Percentiles rank a stretch among this genome's conserved stretches.
Evolutionary conservation across 495 filamentous ascomycete species (phyloP).

Genomic region (Podospora sp.): DNA sequence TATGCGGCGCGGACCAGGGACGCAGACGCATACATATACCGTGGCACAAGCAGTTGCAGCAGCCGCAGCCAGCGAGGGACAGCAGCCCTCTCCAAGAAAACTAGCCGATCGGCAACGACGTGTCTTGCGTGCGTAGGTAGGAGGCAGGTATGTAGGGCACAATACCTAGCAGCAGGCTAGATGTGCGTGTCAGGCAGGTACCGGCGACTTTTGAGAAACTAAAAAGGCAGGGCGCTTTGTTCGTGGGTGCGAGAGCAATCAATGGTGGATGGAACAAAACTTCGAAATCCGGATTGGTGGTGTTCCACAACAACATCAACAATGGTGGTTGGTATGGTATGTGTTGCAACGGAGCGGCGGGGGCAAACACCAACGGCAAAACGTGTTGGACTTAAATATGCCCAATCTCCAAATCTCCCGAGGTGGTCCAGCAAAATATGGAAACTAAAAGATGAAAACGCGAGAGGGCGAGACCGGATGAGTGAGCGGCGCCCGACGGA

Average conservation of each 20-base stretch:
- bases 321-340: not conserved
- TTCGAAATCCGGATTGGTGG: not conserved
- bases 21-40: slow-evolving; percentile 4
- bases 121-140: slow-evolving; percentile 1
- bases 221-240: not conserved
- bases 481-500: slow-evolving; percentile 2
- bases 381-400: slow-evolving; percentile 10
- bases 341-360: not conserved
- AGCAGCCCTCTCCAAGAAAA: not conserved
- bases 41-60: slow-evolving; percentile 7
- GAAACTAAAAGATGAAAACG: not conserved
- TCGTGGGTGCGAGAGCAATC: not conserved
- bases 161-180: not conserved
- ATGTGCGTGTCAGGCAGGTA: not conserved
- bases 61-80: not conserved
- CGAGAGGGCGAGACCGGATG: slow-evolving; percentile 11
- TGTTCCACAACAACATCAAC: slow-evolving; percentile 4
- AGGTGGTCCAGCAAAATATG: not conserved
- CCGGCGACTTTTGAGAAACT: not conserved
- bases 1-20: slow-evolving; percentile 4
- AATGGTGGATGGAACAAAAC: slow-evolving; percentile 5
- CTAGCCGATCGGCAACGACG: not conserved
- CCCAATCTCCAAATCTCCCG: not conserved
- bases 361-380: slow-evolving; percentile 12
- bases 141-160: too few species aligned